A percentile compares a stretch with the other conserved stretches of the same genome.
Conservation (phyloP, 306 rosid genomes). For the Parietaria judaica region DNA sequence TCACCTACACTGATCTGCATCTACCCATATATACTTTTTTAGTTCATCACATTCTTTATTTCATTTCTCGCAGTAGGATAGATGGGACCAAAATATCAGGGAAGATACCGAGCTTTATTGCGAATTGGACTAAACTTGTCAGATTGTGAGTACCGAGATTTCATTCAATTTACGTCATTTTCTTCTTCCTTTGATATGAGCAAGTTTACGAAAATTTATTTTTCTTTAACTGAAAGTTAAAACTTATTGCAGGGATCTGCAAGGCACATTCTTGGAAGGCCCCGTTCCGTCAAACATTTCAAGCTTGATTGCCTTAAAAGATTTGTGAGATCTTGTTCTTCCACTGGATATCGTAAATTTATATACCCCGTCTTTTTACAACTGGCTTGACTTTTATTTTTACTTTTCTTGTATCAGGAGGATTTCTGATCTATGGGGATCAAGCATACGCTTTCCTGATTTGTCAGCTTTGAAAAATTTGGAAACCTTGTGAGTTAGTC, state of each 20-base stretch:
- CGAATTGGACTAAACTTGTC: slow-evolving; percentile 49
- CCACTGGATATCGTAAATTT: slow-evolving; percentile 4
- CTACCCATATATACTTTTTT: not conserved
- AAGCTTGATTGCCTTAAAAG: slow-evolving; percentile 23
- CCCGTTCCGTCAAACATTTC: slow-evolving; percentile 57
- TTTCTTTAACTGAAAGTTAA: not conserved
- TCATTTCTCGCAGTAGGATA: slow-evolving; percentile 50
- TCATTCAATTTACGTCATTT: slow-evolving; percentile 7
- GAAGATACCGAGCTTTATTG: slow-evolving; percentile 53
- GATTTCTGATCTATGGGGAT: slow-evolving; percentile 63
- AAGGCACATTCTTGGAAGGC: slow-evolving; percentile 68
- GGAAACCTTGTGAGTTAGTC: slow-evolving; percentile 35
- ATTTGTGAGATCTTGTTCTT: slow-evolving; percentile 40
- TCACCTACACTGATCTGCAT: not conserved
- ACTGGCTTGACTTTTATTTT: slow-evolving; percentile 1
- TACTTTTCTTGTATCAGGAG: slow-evolving; percentile 39
- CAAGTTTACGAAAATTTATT: not conserved
- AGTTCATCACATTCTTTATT: not conserved
- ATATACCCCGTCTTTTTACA: not conserved
- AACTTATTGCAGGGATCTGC: slow-evolving; percentile 46
- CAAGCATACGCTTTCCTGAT: slow-evolving; percentile 46
- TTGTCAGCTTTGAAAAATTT: slow-evolving; percentile 32
- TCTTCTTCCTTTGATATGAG: slow-evolving; percentile 1
- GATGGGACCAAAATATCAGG: slow-evolving; percentile 64
- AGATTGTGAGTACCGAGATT: slow-evolving; percentile 42